phyloP scores from a whole-genome alignment of 208 protist species.

The Trichomonas vaginalis region DNA sequence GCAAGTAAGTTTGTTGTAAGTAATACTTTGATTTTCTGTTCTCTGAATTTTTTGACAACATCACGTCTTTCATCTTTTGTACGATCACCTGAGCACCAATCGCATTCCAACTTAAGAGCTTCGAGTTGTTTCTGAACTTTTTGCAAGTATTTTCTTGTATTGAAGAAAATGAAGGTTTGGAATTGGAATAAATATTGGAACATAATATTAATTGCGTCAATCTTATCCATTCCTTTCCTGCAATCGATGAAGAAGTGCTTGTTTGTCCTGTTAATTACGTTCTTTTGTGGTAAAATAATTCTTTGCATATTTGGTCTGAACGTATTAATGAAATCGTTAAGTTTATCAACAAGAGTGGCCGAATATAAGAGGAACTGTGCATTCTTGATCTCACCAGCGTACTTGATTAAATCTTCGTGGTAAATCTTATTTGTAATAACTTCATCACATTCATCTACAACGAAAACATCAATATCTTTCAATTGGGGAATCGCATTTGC shows the following conservation, averaged over 20 bases:
- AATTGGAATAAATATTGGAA: neutral
- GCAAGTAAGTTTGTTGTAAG: constrained; percentile 85
- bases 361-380: neutral
- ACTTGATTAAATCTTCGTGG: neutral
- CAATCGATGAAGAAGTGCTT: neutral
- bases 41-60: constrained; percentile 92
- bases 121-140: neutral
- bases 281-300: neutral
- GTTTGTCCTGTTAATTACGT: neutral
- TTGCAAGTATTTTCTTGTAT: neutral
- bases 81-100: constrained; percentile 65
- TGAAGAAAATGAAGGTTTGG: neutral
- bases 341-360: neutral
- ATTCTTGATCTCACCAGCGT: neutral
- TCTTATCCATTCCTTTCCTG: neutral
- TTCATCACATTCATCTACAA: neutral
- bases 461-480: neutral
- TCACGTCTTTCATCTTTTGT: constrained; percentile 76
- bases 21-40: constrained; percentile 75
- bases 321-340: neutral
- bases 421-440: neutral
- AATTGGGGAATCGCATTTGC: neutral
- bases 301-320: no score
- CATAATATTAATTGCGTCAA: neutral
- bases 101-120: neutral